Evolutionary conservation across 305 asterid genomes (phyloP).

Genomic region (Rubia tinctorum): DNA sequence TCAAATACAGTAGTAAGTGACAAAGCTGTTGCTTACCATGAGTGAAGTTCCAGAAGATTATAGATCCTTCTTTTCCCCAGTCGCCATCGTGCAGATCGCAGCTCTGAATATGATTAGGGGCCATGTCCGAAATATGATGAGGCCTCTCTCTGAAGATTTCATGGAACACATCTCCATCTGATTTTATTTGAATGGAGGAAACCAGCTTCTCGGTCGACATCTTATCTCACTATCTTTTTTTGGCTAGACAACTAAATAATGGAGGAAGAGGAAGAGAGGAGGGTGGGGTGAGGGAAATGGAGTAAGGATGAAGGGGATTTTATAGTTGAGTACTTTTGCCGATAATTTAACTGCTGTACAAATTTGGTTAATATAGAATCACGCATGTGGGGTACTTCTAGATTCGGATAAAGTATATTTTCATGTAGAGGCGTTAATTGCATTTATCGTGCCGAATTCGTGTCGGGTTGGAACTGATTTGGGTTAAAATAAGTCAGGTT

Average conservation of each 20-base stretch:
- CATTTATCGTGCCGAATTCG: no score
- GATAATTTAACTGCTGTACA: background rate
- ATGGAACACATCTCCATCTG: slow-evolving; percentile 25
- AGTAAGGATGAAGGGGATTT: background rate
- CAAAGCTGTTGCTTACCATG: slow-evolving; percentile 5
- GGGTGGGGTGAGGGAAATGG: background rate
- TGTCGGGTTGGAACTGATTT: no score
- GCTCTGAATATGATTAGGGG: slow-evolving; percentile 16
- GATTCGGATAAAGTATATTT: no score
- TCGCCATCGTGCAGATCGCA: slow-evolving; percentile 23
- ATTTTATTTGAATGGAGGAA: slow-evolving; percentile 11
- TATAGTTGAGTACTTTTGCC: background rate
- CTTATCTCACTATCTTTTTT: background rate
- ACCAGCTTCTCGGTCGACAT: slow-evolving; percentile 10
- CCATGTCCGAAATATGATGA: slow-evolving; percentile 16
- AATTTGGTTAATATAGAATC: no score
- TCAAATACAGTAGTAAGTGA: no score
- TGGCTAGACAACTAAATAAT: no score
- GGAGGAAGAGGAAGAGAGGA: background rate
- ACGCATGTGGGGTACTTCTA: no score
- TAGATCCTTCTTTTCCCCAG: slow-evolving; percentile 18
- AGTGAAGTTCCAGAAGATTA: slow-evolving; percentile 17
- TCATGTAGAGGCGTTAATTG: no score
- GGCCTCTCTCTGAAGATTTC: slow-evolving; percentile 21
- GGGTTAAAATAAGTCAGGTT: no score